phyloP scores from a whole-genome alignment of 129 eudicot genomes.

The Dittrichia graveolens region DNA sequence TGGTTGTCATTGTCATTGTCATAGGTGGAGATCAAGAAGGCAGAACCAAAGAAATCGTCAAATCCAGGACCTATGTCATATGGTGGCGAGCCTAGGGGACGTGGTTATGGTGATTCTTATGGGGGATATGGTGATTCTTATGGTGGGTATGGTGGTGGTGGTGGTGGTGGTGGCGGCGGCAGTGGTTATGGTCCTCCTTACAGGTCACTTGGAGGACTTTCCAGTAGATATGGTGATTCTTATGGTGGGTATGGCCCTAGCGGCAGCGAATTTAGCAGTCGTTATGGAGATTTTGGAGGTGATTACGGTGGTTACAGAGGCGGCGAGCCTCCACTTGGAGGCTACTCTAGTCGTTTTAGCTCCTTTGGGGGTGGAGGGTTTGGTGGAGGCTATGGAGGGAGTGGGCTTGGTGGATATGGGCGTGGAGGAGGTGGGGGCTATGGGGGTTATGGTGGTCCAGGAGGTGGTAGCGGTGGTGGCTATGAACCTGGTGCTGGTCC shows the following conservation, averaged over 20 bases:
- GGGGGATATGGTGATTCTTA: slow-evolving; percentile 62
- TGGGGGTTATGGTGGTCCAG: slow-evolving; percentile 67
- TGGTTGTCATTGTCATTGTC: slow-evolving; percentile 44
- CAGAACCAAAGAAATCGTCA: slow-evolving; percentile 94
- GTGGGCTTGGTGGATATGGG: slow-evolving; percentile 66
- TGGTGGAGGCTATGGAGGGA: slow-evolving; percentile 66
- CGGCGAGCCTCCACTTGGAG: slow-evolving; percentile 68
- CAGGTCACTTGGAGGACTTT: slow-evolving; percentile 59
- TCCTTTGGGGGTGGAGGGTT: slow-evolving; percentile 50
- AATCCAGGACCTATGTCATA: slow-evolving; percentile 78
- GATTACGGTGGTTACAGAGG: slow-evolving; percentile 66
- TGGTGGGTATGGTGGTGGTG: slow-evolving; percentile 42
- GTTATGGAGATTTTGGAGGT: slow-evolving; percentile 62
- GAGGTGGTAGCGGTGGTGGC: slow-evolving; percentile 48
- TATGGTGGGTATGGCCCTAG: slow-evolving; percentile 60
- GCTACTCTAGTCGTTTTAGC: slow-evolving; percentile 73
- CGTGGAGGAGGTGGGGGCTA: slow-evolving; percentile 59
- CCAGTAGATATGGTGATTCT: slow-evolving; percentile 47
- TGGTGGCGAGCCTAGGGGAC: slow-evolving; percentile 85
- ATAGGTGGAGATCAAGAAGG: slow-evolving; percentile 99
- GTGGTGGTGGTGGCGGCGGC: slow-evolving; percentile 53
- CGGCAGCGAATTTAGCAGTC: slow-evolving; percentile 56
- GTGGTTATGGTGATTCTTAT: slow-evolving; percentile 60
- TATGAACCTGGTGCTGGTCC: slow-evolving; percentile 63
- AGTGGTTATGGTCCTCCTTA: slow-evolving; percentile 53